Percentiles rank a stretch among this genome's conserved stretches.
These are phyloP conservation scores for Amanita pallidorosea DNA, from an alignment of 768 basidiomycete genomes.

Conservation along the genomic window DNA sequence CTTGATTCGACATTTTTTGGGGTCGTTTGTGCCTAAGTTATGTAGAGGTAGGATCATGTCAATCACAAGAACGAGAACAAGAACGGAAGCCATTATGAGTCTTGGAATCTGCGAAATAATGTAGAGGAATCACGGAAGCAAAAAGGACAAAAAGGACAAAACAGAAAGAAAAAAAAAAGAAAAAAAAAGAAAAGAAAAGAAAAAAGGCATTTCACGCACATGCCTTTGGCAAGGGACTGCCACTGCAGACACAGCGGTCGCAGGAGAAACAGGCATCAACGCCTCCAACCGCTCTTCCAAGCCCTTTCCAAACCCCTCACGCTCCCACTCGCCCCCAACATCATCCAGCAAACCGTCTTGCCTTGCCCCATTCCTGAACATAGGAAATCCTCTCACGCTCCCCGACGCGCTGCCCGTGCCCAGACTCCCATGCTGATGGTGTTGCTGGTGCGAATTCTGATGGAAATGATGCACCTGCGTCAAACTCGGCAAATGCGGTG, in stretches of 20 bases:
- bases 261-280: not conserved
- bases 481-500: conserved; percentile 60
- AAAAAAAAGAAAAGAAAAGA: not conserved
- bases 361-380: conserved; percentile 8
- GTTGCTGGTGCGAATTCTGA: not conserved
- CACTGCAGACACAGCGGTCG: not conserved
- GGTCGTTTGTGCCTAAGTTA: not conserved
- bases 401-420: conserved; percentile 13
- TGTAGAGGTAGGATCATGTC: not conserved
- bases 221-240: not conserved
- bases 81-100: not conserved
- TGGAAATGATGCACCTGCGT: conserved; percentile 1
- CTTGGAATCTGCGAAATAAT: not conserved
- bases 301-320: conserved; percentile 74
- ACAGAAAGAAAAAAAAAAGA: not conserved
- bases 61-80: not conserved
- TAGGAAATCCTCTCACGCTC: conserved; percentile 16
- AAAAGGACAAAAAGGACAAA: not conserved
- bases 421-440: not conserved
- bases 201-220: not conserved
- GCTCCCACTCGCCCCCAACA: conserved; percentile 78
- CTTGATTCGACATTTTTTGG: not conserved
- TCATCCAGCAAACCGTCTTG: conserved; percentile 43
- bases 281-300: conserved; percentile 73
- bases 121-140: not conserved